Evolutionary conservation across 495 filamentous ascomycete genomes (phyloP).

Genomic region (Neurospora cerealis): DNA sequence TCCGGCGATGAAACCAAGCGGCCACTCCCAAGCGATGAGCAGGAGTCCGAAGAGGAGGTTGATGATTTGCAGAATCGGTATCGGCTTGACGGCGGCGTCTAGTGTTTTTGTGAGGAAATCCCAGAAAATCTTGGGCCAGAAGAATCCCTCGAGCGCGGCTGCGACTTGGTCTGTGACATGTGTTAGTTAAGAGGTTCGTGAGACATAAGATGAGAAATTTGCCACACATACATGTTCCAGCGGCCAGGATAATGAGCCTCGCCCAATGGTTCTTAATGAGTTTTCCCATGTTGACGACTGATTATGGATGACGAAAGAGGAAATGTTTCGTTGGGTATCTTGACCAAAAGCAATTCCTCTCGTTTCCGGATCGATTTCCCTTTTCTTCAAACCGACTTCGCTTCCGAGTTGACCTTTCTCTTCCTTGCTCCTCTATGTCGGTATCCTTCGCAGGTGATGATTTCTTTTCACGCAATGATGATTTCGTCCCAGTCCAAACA

Average conservation of each 20-base stretch:
- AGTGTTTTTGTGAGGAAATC: slow-evolving; percentile 91
- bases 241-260: slow-evolving; percentile 78
- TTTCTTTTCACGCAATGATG: background rate
- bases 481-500: background rate
- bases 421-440: background rate
- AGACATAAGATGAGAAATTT: background rate
- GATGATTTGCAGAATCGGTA: slow-evolving; percentile 85
- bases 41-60: slow-evolving; percentile 86
- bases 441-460: background rate
- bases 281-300: slow-evolving; percentile 63
- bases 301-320: background rate
- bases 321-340: slow-evolving; percentile 1
- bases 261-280: slow-evolving; percentile 99
- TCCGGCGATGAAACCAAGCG: slow-evolving; percentile 56
- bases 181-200: slow-evolving; percentile 5
- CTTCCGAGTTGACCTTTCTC: background rate
- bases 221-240: slow-evolving; percentile 62
- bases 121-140: slow-evolving; percentile 99
- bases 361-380: background rate
- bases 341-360: background rate
- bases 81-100: slow-evolving; percentile 71
- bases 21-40: slow-evolving; percentile 86
- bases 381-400: background rate
- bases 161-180: slow-evolving; percentile 62
- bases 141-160: slow-evolving; percentile 76